Conservation (phyloP, 805 yeast species). For the Wickerhamomyces canadensis region DNA sequence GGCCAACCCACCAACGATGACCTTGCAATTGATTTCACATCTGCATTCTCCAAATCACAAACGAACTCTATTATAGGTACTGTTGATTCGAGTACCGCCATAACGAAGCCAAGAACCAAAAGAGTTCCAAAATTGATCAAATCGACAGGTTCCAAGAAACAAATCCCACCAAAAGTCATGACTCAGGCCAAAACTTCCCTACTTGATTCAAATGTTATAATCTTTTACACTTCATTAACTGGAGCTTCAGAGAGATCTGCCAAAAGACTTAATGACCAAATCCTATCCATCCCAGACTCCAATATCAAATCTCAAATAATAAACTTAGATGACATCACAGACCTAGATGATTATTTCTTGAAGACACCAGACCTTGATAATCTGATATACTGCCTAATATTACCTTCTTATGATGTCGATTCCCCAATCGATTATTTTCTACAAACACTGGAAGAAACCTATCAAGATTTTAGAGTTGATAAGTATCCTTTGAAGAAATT, state of each 20-base stretch:
- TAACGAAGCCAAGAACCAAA: constrained; percentile 20
- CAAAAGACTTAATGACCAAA: constrained; percentile 35
- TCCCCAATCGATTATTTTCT: constrained; percentile 86
- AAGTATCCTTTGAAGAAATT: constrained; percentile 66
- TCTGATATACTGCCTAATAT: constrained; percentile 60
- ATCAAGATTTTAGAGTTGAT: constrained; percentile 80
- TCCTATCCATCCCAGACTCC: constrained; percentile 26
- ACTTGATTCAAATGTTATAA: constrained; percentile 50
- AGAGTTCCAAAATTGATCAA: constrained; percentile 38
- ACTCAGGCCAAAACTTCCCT: constrained; percentile 37
- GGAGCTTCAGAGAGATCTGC: constrained; percentile 79
- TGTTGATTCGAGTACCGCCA: constrained; percentile 6
- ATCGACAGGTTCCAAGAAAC: constrained; percentile 28
- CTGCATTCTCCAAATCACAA: constrained; percentile 25
- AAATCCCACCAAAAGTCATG: constrained; percentile 26
- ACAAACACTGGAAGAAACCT: constrained; percentile 74
- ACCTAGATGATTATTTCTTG: constrained; percentile 76
- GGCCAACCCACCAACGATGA: constrained; percentile 6
- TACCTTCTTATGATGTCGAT: constrained; percentile 91
- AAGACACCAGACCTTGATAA: constrained; percentile 48
- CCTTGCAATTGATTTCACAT: constrained; percentile 35
- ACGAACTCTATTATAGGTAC: constrained; percentile 1
- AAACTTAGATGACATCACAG: constrained; percentile 77
- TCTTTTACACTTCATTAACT: constrained; percentile 82
- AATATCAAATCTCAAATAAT: constrained; percentile 44